Evolutionary conservation across 2,329 filamentous ascomycete genomes (phyloP).

Genomic region (Neonectria ditissima): DNA sequence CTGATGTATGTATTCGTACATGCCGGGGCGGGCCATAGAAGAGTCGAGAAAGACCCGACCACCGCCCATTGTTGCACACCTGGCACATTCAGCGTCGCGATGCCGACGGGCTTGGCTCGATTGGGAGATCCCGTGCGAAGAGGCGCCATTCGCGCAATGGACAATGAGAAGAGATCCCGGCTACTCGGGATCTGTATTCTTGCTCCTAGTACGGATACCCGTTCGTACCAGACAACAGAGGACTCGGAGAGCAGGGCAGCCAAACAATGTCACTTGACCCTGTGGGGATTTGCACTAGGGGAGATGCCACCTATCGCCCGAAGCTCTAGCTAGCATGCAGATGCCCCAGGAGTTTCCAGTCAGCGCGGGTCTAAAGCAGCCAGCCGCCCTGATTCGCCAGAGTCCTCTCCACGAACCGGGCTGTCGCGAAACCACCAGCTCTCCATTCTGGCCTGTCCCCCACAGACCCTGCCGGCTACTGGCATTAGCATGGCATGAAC

Average conservation of each 20-base stretch:
- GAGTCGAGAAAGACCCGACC: conserved; percentile 35
- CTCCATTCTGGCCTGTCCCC: too few species aligned
- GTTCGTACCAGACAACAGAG: too few species aligned
- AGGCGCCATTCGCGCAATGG: neutral
- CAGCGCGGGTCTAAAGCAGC: neutral
- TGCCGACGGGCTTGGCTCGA: conserved; percentile 23
- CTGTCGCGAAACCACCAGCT: too few species aligned
- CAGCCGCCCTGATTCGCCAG: neutral
- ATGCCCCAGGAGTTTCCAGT: neutral
- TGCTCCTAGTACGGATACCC: too few species aligned
- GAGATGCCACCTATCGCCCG: neutral
- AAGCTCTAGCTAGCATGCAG: neutral
- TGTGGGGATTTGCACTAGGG: too few species aligned
- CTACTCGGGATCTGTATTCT: too few species aligned
- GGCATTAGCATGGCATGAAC: neutral
- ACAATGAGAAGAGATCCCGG: neutral
- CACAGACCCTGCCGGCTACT: too few species aligned
- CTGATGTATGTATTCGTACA: neutral
- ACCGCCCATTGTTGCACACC: conserved; percentile 13
- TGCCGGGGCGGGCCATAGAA: conserved; percentile 35
- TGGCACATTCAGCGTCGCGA: conserved; percentile 21
- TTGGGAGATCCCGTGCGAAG: conserved; percentile 19
- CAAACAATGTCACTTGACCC: too few species aligned
- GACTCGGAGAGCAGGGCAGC: too few species aligned
- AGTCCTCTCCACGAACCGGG: too few species aligned